Evolutionary conservation across 169 alveolate species (phyloP), one percentile per base, ranked within the genome.

Genomic region (Cryptosporidium baileyi): DNA sequence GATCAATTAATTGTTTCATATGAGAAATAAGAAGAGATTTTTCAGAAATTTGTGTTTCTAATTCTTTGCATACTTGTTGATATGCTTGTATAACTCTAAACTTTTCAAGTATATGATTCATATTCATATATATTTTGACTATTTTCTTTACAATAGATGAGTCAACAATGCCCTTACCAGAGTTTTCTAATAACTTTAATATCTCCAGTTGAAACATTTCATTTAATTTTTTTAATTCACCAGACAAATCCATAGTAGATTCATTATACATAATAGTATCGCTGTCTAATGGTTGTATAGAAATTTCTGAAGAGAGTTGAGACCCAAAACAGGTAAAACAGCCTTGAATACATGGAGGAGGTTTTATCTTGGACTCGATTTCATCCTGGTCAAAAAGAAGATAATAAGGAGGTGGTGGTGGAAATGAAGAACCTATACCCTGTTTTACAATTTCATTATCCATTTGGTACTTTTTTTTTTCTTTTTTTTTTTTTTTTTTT

Each of bases 401-500:
- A 30, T 51, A 74, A 60, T 74, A 74, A n/a, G 85, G 85, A 32
- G 85, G 85, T 13, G 85, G 85, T 15, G 85, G 85, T 54, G 85
- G 85, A 17, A 74, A 74, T 6, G 85, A 30, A 11, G 74, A 74
- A 15, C 49, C 85, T 17, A 74, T 24, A 43, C 44, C 45, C 28
- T 63, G 80, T 17, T 45, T 30, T n/a, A 30, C 24, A 63, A 41
- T 63, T 26, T 41, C 61, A 43, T 8, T 30, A 41, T 32, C 36
- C 67, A 52, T 51, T 9, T 43, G 43, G 41, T 38, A 26, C n/a
- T 57, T 57, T 19, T 24, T 57, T 24, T 15, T 57, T 30, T 17
- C 34, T 13, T 57, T 57, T 11, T 30, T 24, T 19, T 5, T 22
- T 57, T 22, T 22, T 5, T 7, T 4, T 57, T 22, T 19, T 19